Evolutionary conservation across 768 basidiomycete genomes (phyloP).

Genomic region (Gymnopilus dilepis): DNA sequence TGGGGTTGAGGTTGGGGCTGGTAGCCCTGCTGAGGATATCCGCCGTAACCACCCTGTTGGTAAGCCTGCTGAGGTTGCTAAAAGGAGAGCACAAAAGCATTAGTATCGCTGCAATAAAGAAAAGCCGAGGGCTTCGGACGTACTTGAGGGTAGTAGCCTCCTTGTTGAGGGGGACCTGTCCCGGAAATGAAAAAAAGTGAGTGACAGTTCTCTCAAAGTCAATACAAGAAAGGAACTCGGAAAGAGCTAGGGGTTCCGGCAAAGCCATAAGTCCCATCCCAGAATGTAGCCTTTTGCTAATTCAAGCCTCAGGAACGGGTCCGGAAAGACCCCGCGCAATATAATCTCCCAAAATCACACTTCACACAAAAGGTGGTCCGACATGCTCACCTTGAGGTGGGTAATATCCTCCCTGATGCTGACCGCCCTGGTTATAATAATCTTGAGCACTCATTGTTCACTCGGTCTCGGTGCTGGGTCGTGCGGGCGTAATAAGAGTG

Average conservation of each 20-base stretch:
- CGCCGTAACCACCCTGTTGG: conserved; percentile 50
- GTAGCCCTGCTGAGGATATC: conserved; percentile 50
- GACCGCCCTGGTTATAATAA: conserved; percentile 62
- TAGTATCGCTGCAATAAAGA: conserved; percentile 3
- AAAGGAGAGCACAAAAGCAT: not conserved
- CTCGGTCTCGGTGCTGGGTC: conserved; percentile 7
- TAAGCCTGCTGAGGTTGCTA: conserved; percentile 78
- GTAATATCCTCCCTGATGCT: conserved; percentile 51
- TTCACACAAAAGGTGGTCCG: conserved; percentile 8
- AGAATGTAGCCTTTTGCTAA: not conserved
- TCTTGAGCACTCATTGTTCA: conserved; percentile 73
- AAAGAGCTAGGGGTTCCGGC: not conserved
- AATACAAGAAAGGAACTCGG: not conserved
- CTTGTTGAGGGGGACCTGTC: conserved; percentile 52
- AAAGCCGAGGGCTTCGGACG: conserved; percentile 7
- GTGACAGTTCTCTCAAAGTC: conserved; percentile 7
- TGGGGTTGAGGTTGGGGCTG: conserved; percentile 63
- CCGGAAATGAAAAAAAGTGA: conserved; percentile 17
- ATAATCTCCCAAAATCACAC: not conserved
- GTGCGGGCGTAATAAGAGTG: conserved; percentile 16
- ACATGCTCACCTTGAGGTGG: conserved; percentile 42
- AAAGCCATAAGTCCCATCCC: not conserved
- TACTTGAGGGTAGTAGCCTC: conserved; percentile 70
- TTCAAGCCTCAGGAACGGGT: not conserved
- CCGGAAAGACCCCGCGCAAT: not conserved